A percentile compares a stretch with the other conserved stretches of the same genome.
These are phyloP conservation scores for Wickerhamomyces mucosus DNA, from an alignment of 805 yeast genomes.

Conservation along the genomic window DNA sequence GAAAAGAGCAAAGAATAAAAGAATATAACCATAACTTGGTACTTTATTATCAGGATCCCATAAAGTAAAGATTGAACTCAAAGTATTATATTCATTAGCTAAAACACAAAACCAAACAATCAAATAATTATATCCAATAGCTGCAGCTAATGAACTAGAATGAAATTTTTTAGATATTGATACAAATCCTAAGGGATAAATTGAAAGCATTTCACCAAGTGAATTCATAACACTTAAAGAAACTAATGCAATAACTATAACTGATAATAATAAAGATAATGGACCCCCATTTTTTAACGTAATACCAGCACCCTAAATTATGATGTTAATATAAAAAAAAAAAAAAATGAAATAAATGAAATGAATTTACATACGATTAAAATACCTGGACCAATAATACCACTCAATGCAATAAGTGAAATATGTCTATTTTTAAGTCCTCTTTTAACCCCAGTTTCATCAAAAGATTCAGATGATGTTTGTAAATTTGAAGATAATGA, in stretches of 20 bases:
- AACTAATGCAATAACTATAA: constrained; percentile 41
- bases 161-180: constrained; percentile 42
- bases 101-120: constrained; percentile 51
- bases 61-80: constrained; percentile 34
- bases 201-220: constrained; percentile 48
- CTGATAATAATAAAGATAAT: constrained; percentile 35
- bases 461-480: background rate
- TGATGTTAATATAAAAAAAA: too few relatives aligned
- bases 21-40: constrained; percentile 45
- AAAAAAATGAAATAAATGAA: too few relatives aligned
- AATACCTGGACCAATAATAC: constrained; percentile 55
- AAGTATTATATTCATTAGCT: constrained; percentile 46
- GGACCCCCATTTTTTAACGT: constrained; percentile 45
- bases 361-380: too few relatives aligned
- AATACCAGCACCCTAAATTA: constrained; percentile 43
- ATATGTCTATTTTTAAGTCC: constrained; percentile 43
- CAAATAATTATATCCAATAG: constrained; percentile 45
- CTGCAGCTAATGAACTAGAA: constrained; percentile 46
- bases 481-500: too few relatives aligned
- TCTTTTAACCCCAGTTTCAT: constrained; percentile 29
- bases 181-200: constrained; percentile 39
- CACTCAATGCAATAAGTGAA: constrained; percentile 43
- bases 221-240: constrained; percentile 47
- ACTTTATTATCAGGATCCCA: constrained; percentile 41
- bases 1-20: constrained; percentile 45